Base-by-base conservation (phyloP, 345 rosid genomes). In the rapeseed (Brassica napus) region DNA sequence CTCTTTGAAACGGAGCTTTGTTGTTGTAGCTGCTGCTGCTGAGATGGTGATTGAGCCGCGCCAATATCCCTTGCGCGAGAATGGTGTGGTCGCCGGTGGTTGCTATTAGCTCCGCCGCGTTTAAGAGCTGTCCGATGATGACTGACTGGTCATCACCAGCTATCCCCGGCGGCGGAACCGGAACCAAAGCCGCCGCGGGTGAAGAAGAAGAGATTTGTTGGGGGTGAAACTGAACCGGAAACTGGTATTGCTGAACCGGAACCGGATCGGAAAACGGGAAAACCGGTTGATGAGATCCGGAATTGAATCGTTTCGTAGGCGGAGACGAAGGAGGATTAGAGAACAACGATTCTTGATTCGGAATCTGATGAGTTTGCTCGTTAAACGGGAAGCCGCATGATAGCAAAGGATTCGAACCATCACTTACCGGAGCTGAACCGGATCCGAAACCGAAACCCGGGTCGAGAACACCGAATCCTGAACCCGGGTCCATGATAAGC, bases 41-140 rank as follows among this genome's bases (percentile, higher is more conserved):
- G 44, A 80, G 79, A 18, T 64, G 58, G 83, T 95, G 99, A 95
- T 95, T 95, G 98, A 95, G 99, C 98, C 99, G 99, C 97, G 99
- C 99, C 99, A 95, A 95, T 95, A 95, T 95, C 98, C 84, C 97
- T 86, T 91, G 98, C 91, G 98, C 99, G 94, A 84, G 91, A 77
- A 82, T 74, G 84, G 77, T 83, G 79, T 88, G 61, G 57, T 67
- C 79, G 76, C 88, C 86, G 77, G 47, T 21, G 30, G 89, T 85
- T 83, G 84, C 89, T 83, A 89, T 87, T 86, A 94, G 88, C 89
- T 92, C 96, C 82, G 91, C 87, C 65, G 91, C 91, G 79, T 88
- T 87, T 82, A 88, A 89, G 60, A 94, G 77, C 79, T 89, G 92
- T 81, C 88, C 69, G 65, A 44, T 89, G 32, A 87, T 84, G 52